Conservation (phyloP, 2,329 filamentous ascomycete genomes). For the Xylariaceae sp. region DNA sequence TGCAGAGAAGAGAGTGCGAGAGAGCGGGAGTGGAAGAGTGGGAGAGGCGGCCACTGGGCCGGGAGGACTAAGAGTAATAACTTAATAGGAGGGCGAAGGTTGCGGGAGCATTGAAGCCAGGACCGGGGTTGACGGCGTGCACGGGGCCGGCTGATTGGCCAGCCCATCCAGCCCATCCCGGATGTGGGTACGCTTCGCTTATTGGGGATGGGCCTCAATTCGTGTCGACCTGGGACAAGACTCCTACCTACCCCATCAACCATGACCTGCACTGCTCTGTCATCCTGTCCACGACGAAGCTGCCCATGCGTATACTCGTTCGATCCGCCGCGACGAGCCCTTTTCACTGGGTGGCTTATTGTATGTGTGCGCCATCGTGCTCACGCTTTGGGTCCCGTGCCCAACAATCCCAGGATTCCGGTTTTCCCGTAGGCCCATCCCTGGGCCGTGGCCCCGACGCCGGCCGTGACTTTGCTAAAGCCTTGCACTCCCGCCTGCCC, state of each 20-base stretch:
- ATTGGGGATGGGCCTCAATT: slow-evolving; percentile 23
- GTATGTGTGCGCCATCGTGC: slow-evolving; percentile 12
- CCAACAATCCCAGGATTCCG: slow-evolving; percentile 7
- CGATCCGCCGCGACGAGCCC: slow-evolving; percentile 37
- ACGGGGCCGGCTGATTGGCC: slow-evolving; percentile 16
- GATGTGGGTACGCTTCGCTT: slow-evolving; percentile 19
- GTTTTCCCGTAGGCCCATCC: slow-evolving; percentile 15
- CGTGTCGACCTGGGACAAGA: slow-evolving; percentile 22
- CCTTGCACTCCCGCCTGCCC: slow-evolving; percentile 5
- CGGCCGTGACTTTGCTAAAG: slow-evolving; percentile 4
- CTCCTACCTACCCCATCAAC: slow-evolving; percentile 25
- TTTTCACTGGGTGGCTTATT: slow-evolving; percentile 31
- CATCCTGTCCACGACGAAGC: slow-evolving; percentile 22
- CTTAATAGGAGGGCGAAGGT: slow-evolving; percentile 12
- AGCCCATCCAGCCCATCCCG: slow-evolving; percentile 9
- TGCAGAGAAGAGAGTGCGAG: slow-evolving; percentile 5
- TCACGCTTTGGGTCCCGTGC: slow-evolving; percentile 12
- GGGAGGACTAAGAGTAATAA: slow-evolving; percentile 15
- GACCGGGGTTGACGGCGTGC: slow-evolving; percentile 21
- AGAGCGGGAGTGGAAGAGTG: slow-evolving; percentile 16
- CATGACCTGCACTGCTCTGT: slow-evolving; percentile 12
- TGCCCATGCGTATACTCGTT: slow-evolving; percentile 60
- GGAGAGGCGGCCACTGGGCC: too few species aligned
- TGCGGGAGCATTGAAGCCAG: slow-evolving; percentile 18
- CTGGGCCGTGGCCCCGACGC: slow-evolving; percentile 17